These are phyloP conservation scores for Cucurbitaria berberidis DNA, from an alignment of 2,329 filamentous ascomycete genomes.

Conservation along the genomic window DNA sequence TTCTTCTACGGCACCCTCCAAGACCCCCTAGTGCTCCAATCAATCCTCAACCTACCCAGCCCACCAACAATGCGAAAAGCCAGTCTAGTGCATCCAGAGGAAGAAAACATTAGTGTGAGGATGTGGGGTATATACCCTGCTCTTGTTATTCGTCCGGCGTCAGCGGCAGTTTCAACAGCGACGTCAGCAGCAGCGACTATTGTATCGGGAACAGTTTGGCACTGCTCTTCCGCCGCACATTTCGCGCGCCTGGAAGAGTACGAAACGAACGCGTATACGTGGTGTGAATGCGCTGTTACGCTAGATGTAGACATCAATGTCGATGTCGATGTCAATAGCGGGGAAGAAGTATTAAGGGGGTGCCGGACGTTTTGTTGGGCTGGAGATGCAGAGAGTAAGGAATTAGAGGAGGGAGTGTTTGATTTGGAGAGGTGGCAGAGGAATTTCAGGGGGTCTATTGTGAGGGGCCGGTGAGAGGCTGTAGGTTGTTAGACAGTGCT, in stretches of 20 bases:
- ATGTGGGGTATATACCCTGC: slow-evolving; percentile 46
- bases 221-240: slow-evolving; percentile 14
- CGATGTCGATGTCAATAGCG: not conserved
- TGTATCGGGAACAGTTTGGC: slow-evolving; percentile 21
- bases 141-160: too few species aligned
- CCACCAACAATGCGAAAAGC: slow-evolving; percentile 9
- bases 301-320: too few species aligned
- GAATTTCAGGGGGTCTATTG: slow-evolving; percentile 19
- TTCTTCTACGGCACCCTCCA: slow-evolving; percentile 45
- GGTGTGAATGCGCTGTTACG: slow-evolving; percentile 18
- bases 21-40: slow-evolving; percentile 38
- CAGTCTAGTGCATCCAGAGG: too few species aligned
- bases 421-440: slow-evolving; percentile 33
- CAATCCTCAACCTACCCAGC: slow-evolving; percentile 32
- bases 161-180: too few species aligned
- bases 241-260: slow-evolving; percentile 26
- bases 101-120: slow-evolving; percentile 14
- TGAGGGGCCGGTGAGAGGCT: not conserved
- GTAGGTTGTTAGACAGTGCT: not conserved
- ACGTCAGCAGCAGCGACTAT: slow-evolving; percentile 10
- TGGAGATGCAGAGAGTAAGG: slow-evolving; percentile 23
- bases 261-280: slow-evolving; percentile 30
- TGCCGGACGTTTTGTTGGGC: slow-evolving; percentile 32
- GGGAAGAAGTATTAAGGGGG: slow-evolving; percentile 5
- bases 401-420: slow-evolving; percentile 30